Evolutionary conservation across 139 green algal genomes (phyloP), one percentile per base, ranked within the genome.

Genomic region (Eudorina sp.): DNA sequence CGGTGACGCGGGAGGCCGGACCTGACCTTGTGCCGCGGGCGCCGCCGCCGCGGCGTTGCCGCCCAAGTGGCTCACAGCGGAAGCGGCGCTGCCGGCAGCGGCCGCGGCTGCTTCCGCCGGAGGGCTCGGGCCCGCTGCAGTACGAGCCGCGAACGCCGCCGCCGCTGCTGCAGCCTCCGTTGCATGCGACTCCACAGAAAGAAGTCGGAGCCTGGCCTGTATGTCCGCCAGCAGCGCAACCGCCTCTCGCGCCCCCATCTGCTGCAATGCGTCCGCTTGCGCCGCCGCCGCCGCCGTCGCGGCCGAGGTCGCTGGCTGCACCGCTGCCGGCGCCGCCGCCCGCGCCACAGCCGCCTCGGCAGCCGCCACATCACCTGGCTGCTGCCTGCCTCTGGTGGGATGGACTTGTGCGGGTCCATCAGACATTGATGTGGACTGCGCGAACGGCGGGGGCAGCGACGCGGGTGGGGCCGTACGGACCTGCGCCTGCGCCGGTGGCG

Each of bases 211-310:
- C 27, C 68, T 53, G 9, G 68, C 68, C 19, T 88, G 68, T 5
- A 88, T 88, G 48, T 80, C 69, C 4, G 43, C 23, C n/a, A 88
- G 66, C 25, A 88, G 51, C 2, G 46, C 45, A 29, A 58, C 55
- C 3, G 83, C n/a, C 27, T 81, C 83, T 14, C 27, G 66, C 16
- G 66, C 46, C 19, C 23, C 3, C 38, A 72, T 19, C n/a, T n/a
- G n/a, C n/a, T n/a, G n/a, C n/a, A n/a, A n/a, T n/a, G n/a, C n/a
- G n/a, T n/a, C n/a, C n/a, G 51, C 13, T 58, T 13, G 51, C 51
- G 51, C 51, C 51, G 51, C 51, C 51, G 51, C 51, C 51, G 16
- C 13, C 51, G 51, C 13, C 51, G 51, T 16, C 51, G 51, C 13
- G 51, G 51, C 13, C n/a, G 23, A 48, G 31, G 66, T 3, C 66